Evolutionary conservation across 306 rosid species (phyloP), one percentile per base, ranked within the genome.

Genomic region (Vachellia collinsii): DNA sequence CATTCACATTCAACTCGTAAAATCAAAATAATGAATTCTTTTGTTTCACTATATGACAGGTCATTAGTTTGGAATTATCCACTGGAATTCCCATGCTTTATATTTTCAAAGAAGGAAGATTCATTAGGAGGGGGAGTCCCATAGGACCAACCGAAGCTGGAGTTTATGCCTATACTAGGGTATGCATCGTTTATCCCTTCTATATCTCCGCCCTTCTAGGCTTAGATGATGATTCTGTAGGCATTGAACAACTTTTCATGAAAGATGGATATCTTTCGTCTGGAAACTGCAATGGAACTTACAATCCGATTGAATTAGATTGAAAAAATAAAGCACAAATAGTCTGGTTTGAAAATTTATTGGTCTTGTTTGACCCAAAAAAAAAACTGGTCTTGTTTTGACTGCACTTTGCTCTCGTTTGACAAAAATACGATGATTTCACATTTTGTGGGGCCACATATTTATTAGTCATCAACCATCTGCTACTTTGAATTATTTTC

Each of bases 31-130:
- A 58, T 67, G 74, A 29, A 19, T 39, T 77, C 78, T 23, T 42
- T 38, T 29, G 13, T 23, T 39, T 23, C 39, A 38, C 76, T 14
- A 61, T 77, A 83, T 75, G 78, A 34, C 89, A 96, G 99, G 98
- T 96, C 71, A 96, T 96, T 76, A 93, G 98, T 79, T 81, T 96
- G 79, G 99, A 96, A 88, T 77, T 96, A 63, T 96, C 99, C 47
- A 96, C 99, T 51, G 99, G 99, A 82, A 93, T 96, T 79, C 99
- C 99, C 20, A 93, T 96, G 99, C 99, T 96, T 72, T 96, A 96
- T 85, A 96, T 96, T 81, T 88, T 88, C 83, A 93, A 92, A 88
- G 98, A 89, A 70, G 99, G 99, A 44, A 89, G 80, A 82, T 96
- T 93, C 94, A 87, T 88, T 22, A 87, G 99, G 83, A 93, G 99